A percentile compares a stretch with the other conserved stretches of the same genome.
Conservation (phyloP, 108 stramenopile genomes). For the Cyclotella choctawhatcheeana region DNA sequence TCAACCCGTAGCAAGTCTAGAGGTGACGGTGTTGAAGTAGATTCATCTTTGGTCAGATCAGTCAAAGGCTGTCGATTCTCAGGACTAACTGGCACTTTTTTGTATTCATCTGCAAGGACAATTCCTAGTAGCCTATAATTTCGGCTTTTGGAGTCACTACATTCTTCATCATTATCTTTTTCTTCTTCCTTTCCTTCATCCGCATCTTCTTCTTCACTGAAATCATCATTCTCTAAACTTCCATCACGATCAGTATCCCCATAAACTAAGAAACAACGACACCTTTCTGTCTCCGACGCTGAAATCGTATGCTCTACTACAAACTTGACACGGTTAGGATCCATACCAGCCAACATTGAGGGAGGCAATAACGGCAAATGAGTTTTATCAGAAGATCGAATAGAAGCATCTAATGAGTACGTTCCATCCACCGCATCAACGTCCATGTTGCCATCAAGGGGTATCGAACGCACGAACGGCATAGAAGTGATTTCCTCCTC, state of each 20-base stretch:
- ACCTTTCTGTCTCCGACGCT: conserved; percentile 57
- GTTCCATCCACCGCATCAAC: conserved; percentile 81
- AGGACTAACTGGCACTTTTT: conserved; percentile 30
- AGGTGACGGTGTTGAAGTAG: not conserved
- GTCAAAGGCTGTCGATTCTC: not conserved
- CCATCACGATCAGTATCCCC: conserved; percentile 33
- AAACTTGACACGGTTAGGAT: conserved; percentile 32
- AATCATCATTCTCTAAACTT: conserved; percentile 10
- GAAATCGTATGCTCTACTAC: conserved; percentile 79
- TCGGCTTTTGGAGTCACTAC: conserved; percentile 9
- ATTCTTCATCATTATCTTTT: too few relatives aligned
- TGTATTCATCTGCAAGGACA: conserved; percentile 43
- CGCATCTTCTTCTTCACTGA: conserved; percentile 9
- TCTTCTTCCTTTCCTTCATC: conserved; percentile 30
- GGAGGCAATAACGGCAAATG: conserved; percentile 42
- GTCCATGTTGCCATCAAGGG: conserved; percentile 62
- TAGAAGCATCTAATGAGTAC: conserved; percentile 42
- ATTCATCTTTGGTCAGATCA: not conserved
- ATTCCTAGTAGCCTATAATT: conserved; percentile 34
- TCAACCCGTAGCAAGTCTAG: not conserved
- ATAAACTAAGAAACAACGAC: conserved; percentile 69
- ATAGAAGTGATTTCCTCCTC: conserved; percentile 1
- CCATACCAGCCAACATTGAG: conserved; percentile 30
- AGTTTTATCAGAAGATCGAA: not conserved
- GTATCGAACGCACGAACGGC: conserved; percentile 50